phyloP scores from a whole-genome alignment of 345 rosid genomes.

The Hibiscus trionum region DNA sequence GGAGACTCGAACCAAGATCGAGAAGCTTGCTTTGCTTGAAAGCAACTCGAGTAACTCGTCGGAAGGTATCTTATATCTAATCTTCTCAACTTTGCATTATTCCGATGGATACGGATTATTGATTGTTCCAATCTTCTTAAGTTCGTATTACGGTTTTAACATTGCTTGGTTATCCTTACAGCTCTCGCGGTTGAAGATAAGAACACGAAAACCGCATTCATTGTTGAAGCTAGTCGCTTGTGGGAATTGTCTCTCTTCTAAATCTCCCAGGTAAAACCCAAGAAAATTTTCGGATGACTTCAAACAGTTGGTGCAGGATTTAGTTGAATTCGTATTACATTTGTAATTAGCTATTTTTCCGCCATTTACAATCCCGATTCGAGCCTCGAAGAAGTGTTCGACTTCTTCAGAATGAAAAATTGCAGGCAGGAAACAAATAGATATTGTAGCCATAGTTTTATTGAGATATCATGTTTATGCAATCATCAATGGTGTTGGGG shows the following conservation, averaged over 20 bases:
- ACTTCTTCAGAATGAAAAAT: not conserved
- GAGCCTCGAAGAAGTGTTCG: not conserved
- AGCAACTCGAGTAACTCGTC: constrained; percentile 47
- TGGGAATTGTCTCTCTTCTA: constrained; percentile 58
- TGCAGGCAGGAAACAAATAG: not conserved
- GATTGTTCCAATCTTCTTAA: not conserved
- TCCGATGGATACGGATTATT: not conserved
- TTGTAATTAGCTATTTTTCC: constrained; percentile 35
- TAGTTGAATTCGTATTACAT: constrained; percentile 13
- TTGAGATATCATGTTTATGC: not conserved
- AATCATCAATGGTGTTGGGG: not conserved
- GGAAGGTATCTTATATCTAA: constrained; percentile 42
- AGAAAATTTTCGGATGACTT: constrained; percentile 11
- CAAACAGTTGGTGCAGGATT: not conserved
- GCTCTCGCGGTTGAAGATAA: constrained; percentile 57
- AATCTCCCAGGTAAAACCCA: constrained; percentile 20
- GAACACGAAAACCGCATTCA: constrained; percentile 44
- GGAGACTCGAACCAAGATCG: constrained; percentile 85
- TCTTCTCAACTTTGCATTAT: not conserved
- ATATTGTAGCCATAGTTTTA: not conserved
- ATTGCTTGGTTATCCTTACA: constrained; percentile 20
- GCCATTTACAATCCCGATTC: constrained; percentile 19
- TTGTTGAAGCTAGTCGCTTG: constrained; percentile 70
- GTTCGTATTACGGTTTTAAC: not conserved
- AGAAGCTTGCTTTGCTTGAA: constrained; percentile 91